A percentile compares a stretch with the other conserved stretches of the same genome.
These are phyloP conservation scores for Hydrangea macrophylla DNA, from an alignment of 148 eudicot genomes.

Conservation along the genomic window DNA sequence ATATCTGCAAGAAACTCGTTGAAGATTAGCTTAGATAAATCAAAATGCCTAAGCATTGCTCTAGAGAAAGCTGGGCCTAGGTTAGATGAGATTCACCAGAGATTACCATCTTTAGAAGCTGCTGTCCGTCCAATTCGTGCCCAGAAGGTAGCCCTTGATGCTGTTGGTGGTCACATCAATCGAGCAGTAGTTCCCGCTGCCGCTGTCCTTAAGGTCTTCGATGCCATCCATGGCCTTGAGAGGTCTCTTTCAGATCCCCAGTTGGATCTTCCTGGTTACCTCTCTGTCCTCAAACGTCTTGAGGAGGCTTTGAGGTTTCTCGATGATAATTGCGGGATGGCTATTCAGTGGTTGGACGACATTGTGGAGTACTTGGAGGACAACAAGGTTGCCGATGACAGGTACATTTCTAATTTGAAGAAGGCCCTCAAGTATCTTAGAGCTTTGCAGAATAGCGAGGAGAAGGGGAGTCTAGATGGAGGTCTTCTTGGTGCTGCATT, in stretches of 20 bases:
- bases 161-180: slow-evolving; percentile 83
- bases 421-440: slow-evolving; percentile 45
- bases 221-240: no score
- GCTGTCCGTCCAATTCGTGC: slow-evolving; percentile 76
- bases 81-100: slow-evolving; percentile 58
- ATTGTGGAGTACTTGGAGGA: slow-evolving; percentile 82
- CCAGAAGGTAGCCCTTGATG: slow-evolving; percentile 49
- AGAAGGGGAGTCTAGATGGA: slow-evolving; percentile 61
- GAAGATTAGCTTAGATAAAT: slow-evolving; percentile 50
- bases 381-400: slow-evolving; percentile 60
- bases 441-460: slow-evolving; percentile 45
- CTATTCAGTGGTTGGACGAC: slow-evolving; percentile 85
- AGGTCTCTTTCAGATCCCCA: slow-evolving; percentile 74
- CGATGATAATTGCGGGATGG: slow-evolving; percentile 76
- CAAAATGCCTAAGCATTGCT: slow-evolving; percentile 42
- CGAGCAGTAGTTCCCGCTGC: slow-evolving; percentile 83
- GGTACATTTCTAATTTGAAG: slow-evolving; percentile 49
- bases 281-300: slow-evolving; percentile 66
- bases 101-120: slow-evolving; percentile 63
- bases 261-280: slow-evolving; percentile 62
- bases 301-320: slow-evolving; percentile 71
- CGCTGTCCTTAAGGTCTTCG: slow-evolving; percentile 78
- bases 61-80: slow-evolving; percentile 60
- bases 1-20: slow-evolving; percentile 48
- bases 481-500: slow-evolving; percentile 64